phyloP scores from a whole-genome alignment of 2,329 filamentous ascomycete genomes.

The Colletotrichum destructivum region DNA sequence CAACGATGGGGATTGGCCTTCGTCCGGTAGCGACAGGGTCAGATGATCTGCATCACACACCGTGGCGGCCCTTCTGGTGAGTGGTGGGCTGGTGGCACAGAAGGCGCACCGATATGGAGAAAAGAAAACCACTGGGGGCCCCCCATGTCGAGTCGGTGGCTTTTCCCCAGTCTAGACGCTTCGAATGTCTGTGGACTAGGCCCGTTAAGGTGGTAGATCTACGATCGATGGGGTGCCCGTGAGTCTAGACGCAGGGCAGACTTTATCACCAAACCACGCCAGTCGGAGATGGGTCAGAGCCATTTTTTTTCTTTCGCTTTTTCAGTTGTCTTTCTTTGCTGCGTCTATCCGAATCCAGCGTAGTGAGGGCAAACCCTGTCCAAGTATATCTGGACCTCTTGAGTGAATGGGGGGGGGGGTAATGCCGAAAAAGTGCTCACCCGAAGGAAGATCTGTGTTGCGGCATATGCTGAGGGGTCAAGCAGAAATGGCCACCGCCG shows the following conservation, averaged over 20 bases:
- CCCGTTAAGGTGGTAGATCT: slow-evolving; percentile 37
- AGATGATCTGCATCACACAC: slow-evolving; percentile 36
- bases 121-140: slow-evolving; percentile 17
- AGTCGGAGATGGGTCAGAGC: slow-evolving; percentile 24
- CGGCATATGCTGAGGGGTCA: not conserved
- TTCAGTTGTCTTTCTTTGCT: slow-evolving; percentile 16
- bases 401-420: slow-evolving; percentile 8
- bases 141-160: slow-evolving; percentile 42
- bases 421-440: slow-evolving; percentile 18
- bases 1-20: slow-evolving; percentile 14
- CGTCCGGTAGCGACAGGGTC: slow-evolving; percentile 14
- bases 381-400: slow-evolving; percentile 7
- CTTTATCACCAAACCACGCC: slow-evolving; percentile 27
- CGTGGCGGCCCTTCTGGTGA: no score
- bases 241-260: slow-evolving; percentile 39
- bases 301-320: not conserved
- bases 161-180: slow-evolving; percentile 45
- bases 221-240: slow-evolving; percentile 37
- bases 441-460: slow-evolving; percentile 11
- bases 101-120: slow-evolving; percentile 35
- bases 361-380: slow-evolving; percentile 7
- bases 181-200: slow-evolving; percentile 33
- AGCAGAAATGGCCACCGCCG: not conserved
- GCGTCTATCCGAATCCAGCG: slow-evolving; percentile 37
- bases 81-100: slow-evolving; percentile 34